phyloP scores from a whole-genome alignment of 2,329 filamentous ascomycete genomes.

The Harringtonia aguacate region DNA sequence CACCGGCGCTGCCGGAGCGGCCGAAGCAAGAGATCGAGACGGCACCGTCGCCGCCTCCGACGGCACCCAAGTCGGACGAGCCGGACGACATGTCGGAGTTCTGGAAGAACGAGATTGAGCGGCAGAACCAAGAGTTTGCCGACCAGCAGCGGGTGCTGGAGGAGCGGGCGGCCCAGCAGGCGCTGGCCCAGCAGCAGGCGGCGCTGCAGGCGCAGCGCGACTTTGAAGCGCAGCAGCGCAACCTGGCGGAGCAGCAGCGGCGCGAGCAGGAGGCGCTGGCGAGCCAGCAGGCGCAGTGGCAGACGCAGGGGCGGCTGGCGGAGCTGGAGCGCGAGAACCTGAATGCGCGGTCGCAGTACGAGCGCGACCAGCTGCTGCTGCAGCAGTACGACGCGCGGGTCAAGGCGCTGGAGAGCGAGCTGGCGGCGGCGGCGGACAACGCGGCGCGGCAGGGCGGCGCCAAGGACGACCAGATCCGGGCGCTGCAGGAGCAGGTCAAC shows the following conservation, averaged over 20 bases:
- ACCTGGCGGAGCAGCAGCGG: slow-evolving; percentile 79
- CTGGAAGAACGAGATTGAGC: slow-evolving; percentile 86
- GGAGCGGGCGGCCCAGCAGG: slow-evolving; percentile 73
- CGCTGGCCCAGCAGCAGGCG: slow-evolving; percentile 71
- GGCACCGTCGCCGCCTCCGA: slow-evolving; percentile 60
- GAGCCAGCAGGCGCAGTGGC: slow-evolving; percentile 80
- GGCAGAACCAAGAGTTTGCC: slow-evolving; percentile 90
- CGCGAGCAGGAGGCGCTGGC: slow-evolving; percentile 83
- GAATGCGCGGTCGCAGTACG: slow-evolving; percentile 87
- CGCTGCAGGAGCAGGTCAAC: slow-evolving; percentile 93
- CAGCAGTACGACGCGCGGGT: slow-evolving; percentile 94
- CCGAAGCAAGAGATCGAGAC: slow-evolving; percentile 65
- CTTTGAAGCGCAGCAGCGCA: slow-evolving; percentile 92
- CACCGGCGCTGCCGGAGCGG: slow-evolving; percentile 71
- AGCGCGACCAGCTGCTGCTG: slow-evolving; percentile 93
- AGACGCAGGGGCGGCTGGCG: slow-evolving; percentile 90
- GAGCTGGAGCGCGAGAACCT: slow-evolving; percentile 94
- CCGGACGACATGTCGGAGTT: slow-evolving; percentile 96
- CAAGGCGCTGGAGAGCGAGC: slow-evolving; percentile 82
- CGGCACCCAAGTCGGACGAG: slow-evolving; percentile 59
- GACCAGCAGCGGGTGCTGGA: slow-evolving; percentile 85
- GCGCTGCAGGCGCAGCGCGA: slow-evolving; percentile 79
- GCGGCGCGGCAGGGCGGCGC: slow-evolving; percentile 76
- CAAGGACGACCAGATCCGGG: slow-evolving; percentile 87
- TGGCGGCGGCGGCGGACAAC: slow-evolving; percentile 71